Conservation (phyloP, 345 rosid species). For the Hibiscus trionum region DNA sequence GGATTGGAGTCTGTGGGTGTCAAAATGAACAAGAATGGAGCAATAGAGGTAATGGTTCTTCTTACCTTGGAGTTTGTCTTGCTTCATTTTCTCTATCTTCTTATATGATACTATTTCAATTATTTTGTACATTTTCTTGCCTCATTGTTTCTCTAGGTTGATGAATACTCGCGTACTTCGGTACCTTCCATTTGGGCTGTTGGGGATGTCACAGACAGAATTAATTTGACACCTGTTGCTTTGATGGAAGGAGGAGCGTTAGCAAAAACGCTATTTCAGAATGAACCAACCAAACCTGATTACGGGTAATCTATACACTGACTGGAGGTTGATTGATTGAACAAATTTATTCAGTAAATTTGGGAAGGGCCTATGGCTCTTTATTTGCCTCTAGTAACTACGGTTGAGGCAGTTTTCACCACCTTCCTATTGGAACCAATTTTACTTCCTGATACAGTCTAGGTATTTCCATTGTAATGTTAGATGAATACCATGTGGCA, state of each 20-base stretch:
- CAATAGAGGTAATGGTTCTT: conserved; percentile 59
- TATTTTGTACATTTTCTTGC: background rate
- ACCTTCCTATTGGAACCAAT: background rate
- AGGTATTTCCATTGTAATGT: background rate
- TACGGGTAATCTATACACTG: conserved; percentile 42
- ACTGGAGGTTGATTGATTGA: conserved; percentile 2
- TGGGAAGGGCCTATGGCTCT: background rate
- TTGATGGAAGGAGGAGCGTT: conserved; percentile 97
- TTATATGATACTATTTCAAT: background rate
- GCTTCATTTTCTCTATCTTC: conserved; percentile 2
- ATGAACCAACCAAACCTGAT: conserved; percentile 86
- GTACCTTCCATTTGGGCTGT: conserved; percentile 97
- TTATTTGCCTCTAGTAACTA: background rate
- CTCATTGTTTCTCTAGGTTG: conserved; percentile 50
- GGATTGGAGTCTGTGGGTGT: conserved; percentile 80
- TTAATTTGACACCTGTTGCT: conserved; percentile 97
- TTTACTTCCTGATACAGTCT: background rate
- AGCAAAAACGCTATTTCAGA: conserved; percentile 71
- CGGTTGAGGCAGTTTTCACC: background rate
- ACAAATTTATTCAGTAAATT: background rate
- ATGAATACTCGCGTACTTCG: conserved; percentile 73
- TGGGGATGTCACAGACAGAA: conserved; percentile 89
- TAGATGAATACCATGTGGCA: background rate
- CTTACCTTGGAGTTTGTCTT: conserved; percentile 1
- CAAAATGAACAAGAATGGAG: conserved; percentile 68